Conservation (phyloP, 2,329 filamentous ascomycete species). For the Phyllachora maydis region DNA sequence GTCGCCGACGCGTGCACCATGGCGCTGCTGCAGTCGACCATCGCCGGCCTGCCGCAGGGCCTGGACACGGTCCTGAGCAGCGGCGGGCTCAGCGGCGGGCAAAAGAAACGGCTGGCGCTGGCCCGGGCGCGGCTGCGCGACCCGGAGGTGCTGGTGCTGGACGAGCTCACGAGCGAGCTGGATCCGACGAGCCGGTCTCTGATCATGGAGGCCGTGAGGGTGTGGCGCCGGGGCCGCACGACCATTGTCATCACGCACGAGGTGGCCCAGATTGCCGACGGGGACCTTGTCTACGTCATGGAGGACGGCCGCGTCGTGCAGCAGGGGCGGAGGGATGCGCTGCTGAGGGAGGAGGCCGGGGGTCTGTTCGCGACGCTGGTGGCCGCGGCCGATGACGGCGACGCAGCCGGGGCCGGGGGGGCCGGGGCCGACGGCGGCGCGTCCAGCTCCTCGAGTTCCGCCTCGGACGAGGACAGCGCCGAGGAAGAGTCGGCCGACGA, state of each 20-base stretch:
- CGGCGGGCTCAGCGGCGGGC: conserved; percentile 68
- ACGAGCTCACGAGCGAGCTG: conserved; percentile 74
- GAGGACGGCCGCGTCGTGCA: conserved; percentile 48
- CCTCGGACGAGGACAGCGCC: too few relatives aligned
- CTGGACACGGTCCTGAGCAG: conserved; percentile 51
- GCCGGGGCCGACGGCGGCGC: too few relatives aligned
- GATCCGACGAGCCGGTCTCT: conserved; percentile 49
- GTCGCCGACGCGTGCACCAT: conserved; percentile 42
- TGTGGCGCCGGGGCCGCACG: conserved; percentile 63
- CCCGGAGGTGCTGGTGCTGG: conserved; percentile 62
- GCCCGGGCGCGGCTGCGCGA: conserved; percentile 61
- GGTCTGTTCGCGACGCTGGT: conserved; percentile 25
- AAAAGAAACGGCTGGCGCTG: conserved; percentile 63
- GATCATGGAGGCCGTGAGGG: conserved; percentile 54
- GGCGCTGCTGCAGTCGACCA: conserved; percentile 46
- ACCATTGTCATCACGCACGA: conserved; percentile 93
- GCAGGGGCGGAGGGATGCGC: conserved; percentile 38
- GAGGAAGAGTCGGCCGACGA: too few relatives aligned
- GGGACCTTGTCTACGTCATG: conserved; percentile 67
- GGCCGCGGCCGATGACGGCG: conserved; percentile 5
- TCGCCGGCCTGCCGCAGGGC: conserved; percentile 46
- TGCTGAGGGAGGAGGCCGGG: conserved; percentile 24
- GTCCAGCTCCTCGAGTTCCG: conserved; percentile 1
- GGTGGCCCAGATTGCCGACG: conserved; percentile 47
- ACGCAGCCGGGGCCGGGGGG: too few relatives aligned